Evolutionary conservation across 768 basidiomycete genomes (phyloP).

Genomic region (Panaeolus cyanescens): DNA sequence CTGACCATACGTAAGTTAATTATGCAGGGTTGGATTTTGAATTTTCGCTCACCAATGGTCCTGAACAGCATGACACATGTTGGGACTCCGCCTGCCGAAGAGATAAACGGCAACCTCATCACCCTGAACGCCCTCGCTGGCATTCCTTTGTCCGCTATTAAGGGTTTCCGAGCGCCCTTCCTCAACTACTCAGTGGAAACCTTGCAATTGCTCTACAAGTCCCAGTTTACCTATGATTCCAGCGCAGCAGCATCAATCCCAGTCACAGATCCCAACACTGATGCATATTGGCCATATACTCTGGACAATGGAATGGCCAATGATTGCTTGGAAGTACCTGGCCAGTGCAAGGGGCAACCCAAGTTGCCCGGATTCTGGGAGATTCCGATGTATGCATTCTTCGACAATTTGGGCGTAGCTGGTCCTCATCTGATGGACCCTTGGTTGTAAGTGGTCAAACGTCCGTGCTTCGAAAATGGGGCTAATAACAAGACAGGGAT

Average conservation of each 20-base stretch:
- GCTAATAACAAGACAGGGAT: conserved; percentile 37
- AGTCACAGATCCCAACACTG: conserved; percentile 64
- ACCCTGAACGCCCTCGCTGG: conserved; percentile 79
- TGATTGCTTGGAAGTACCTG: conserved; percentile 59
- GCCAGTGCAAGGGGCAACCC: conserved; percentile 68
- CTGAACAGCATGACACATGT: conserved; percentile 78
- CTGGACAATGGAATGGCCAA: conserved; percentile 82
- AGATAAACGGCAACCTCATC: conserved; percentile 78
- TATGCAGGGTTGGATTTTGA: conserved; percentile 6
- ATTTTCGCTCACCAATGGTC: conserved; percentile 6
- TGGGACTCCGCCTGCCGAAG: conserved; percentile 57
- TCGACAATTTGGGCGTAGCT: conserved; percentile 54
- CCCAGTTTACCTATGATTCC: conserved; percentile 75
- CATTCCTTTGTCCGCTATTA: conserved; percentile 64
- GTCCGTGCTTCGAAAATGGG: neutral
- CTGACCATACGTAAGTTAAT: conserved; percentile 66
- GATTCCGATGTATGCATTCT: conserved; percentile 81
- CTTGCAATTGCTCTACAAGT: conserved; percentile 51
- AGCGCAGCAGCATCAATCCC: conserved; percentile 60
- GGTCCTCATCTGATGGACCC: conserved; percentile 82
- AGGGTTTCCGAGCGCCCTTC: conserved; percentile 79
- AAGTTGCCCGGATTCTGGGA: conserved; percentile 82
- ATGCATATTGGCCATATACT: conserved; percentile 85
- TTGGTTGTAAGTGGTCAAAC: conserved; percentile 58
- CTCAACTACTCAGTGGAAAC: conserved; percentile 68